Evolutionary conservation across 768 basidiomycete species (phyloP).

Genomic region (Zangia roseola): DNA sequence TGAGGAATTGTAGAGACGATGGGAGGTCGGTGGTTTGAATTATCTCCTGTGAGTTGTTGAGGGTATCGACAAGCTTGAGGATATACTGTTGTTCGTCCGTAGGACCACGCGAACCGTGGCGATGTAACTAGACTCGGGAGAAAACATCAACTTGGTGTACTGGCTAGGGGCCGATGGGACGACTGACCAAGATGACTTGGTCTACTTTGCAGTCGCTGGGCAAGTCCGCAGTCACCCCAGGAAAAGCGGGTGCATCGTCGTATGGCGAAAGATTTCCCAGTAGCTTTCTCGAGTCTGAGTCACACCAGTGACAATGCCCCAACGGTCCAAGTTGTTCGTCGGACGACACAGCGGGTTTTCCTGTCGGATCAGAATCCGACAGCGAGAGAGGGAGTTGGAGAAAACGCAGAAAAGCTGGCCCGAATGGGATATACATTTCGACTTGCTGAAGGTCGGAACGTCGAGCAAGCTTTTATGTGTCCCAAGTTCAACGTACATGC

Average conservation of each 20-base stretch:
- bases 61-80: conserved; percentile 31
- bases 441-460: neutral
- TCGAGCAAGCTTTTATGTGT: too few species aligned
- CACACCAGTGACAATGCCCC: neutral
- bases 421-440: conserved; percentile 18
- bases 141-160: neutral
- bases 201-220: conserved; percentile 42
- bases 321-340: neutral
- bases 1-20: conserved; percentile 34
- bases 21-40: conserved; percentile 34
- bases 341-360: neutral
- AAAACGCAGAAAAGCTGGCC: conserved; percentile 9
- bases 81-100: conserved; percentile 28
- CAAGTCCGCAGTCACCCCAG: conserved; percentile 28
- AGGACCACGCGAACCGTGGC: conserved; percentile 43
- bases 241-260: conserved; percentile 28
- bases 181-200: conserved; percentile 39
- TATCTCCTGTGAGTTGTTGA: conserved; percentile 20
- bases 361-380: neutral
- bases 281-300: conserved; percentile 19
- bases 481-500: too few species aligned
- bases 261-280: conserved; percentile 41
- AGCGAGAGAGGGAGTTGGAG: conserved; percentile 14
- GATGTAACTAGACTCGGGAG: conserved; percentile 31
- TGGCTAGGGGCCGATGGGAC: neutral